Conservation (phyloP, 768 basidiomycete genomes). For the Cyclocybe aegerita region DNA sequence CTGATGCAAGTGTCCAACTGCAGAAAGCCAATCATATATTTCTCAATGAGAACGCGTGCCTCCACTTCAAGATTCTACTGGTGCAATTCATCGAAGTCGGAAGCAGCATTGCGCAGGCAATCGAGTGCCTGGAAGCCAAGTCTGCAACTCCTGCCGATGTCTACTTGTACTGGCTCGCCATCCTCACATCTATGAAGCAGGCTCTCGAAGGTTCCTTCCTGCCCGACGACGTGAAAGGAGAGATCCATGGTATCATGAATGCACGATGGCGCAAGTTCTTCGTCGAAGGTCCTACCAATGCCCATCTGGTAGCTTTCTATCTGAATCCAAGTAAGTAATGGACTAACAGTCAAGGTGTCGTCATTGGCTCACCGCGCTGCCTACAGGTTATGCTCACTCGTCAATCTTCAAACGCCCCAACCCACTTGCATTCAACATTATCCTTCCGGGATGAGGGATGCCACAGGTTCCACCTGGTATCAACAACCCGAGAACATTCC, state of each 20-base stretch:
- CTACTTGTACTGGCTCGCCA: constrained; percentile 34
- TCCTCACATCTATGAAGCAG: constrained; percentile 20
- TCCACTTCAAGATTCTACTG: constrained; percentile 22
- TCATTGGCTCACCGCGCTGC: too few relatives aligned
- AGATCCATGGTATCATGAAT: constrained; percentile 28
- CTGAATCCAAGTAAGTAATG: constrained; percentile 30
- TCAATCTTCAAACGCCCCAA: too few relatives aligned
- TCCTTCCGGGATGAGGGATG: too few relatives aligned
- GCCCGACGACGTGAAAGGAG: constrained; percentile 16
- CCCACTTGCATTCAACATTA: too few relatives aligned
- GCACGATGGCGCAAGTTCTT: constrained; percentile 27
- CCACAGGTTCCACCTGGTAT: too few relatives aligned
- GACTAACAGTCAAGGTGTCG: too few relatives aligned
- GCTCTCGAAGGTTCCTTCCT: constrained; percentile 11
- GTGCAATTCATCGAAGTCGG: constrained; percentile 24
- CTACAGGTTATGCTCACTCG: too few relatives aligned
- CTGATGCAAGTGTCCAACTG: too few relatives aligned
- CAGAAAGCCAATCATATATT: too few relatives aligned
- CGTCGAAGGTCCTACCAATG: constrained; percentile 25
- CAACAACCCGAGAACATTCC: too few relatives aligned
- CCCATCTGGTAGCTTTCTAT: constrained; percentile 29
- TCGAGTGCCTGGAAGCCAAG: constrained; percentile 31
- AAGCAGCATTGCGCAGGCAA: constrained; percentile 22
- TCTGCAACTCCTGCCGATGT: constrained; percentile 27
- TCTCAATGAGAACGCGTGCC: too few relatives aligned